Base-by-base conservation (phyloP, 176 grass and related monocot genomes). In the Musa schizocarpa region DNA sequence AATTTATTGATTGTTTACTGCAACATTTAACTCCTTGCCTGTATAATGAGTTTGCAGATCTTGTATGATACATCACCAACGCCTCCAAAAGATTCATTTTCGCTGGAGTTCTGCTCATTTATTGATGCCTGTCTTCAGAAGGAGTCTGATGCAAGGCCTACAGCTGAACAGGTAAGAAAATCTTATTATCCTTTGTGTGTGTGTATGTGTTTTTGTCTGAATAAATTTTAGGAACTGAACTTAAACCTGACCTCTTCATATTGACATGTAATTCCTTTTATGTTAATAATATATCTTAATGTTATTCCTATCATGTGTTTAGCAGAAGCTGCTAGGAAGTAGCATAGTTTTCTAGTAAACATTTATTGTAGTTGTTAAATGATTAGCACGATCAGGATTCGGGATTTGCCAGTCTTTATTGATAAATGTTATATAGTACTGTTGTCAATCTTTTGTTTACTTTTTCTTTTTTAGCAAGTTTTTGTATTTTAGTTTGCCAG, bases 1-100 rank as follows among this genome's bases (percentile, higher is more conserved):
- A 59, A 19, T 76, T 11, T 57, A 43, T 58, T 20, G 10, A 12
- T 77, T 84, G 50, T n/a, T 13, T 73, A 51, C 53, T 76, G 26
- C 50, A 48, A 76, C 77, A 27, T 62, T 52, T 65, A 58, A n/a
- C 61, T 52, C 13, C 61, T 21, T 77, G 62, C 13, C 8, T 65
- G 54, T 50, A 49, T 70, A 52, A 53, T 85, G 79, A 16, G 64
- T 71, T 83, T 78, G 74, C 73, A 98, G 94, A 87, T 91, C 65
- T 78, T 98, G 48, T 92, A 98, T 78, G 94, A 98, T 87, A 79
- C 88, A 84, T 93, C 94, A 74, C 88, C 94, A 78, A 82, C 80
- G 54, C 94, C 86, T 77, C 78, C 82, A 76, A 78, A 79, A 86
- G 90, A 87, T 80, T 69, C 61, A 54, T 93, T 80, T 84, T 86